These are phyloP conservation scores for Elaeagnus macrophylla DNA, from an alignment of 306 rosid genomes.

Conservation along the genomic window DNA sequence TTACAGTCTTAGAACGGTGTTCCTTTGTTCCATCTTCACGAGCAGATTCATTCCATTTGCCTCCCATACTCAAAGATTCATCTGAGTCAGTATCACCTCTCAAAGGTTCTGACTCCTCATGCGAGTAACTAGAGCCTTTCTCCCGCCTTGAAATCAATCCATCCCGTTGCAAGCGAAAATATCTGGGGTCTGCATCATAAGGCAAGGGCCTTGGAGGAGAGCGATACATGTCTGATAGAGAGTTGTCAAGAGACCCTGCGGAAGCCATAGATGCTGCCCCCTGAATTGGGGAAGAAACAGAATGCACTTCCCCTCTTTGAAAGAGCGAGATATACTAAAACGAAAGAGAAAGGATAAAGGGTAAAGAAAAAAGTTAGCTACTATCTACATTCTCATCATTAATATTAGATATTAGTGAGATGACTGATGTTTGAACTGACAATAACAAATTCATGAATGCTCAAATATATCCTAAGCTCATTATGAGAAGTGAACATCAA, in stretches of 20 bases:
- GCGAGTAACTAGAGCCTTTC: conserved; percentile 81
- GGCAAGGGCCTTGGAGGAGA: conserved; percentile 99
- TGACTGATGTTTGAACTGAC: too few relatives aligned
- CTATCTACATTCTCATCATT: conserved; percentile 10
- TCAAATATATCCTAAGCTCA: conserved; percentile 1
- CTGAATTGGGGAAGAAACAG: conserved; percentile 70
- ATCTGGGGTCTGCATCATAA: conserved; percentile 76
- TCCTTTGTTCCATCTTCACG: conserved; percentile 71
- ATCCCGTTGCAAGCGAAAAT: conserved; percentile 63
- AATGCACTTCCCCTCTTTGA: conserved; percentile 69
- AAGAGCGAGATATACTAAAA: conserved; percentile 72
- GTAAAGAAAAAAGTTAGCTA: conserved; percentile 1
- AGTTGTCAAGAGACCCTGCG: conserved; percentile 62
- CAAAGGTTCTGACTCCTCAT: conserved; percentile 84
- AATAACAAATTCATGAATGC: conserved; percentile 3
- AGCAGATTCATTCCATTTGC: conserved; percentile 70
- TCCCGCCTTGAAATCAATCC: conserved; percentile 82
- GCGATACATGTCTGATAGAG: conserved; percentile 74
- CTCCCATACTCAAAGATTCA: conserved; percentile 51
- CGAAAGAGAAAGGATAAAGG: conserved; percentile 9
- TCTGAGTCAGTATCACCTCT: conserved; percentile 60
- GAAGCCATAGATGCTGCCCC: conserved; percentile 71
- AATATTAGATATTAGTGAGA: conserved; percentile 13
- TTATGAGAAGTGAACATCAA: conserved; percentile 5
- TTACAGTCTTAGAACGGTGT: conserved; percentile 50